Percentiles rank a stretch among this genome's conserved stretches.
Evolutionary conservation across 257 asterid species (phyloP).

Genomic region (Lycium ferocissimum): DNA sequence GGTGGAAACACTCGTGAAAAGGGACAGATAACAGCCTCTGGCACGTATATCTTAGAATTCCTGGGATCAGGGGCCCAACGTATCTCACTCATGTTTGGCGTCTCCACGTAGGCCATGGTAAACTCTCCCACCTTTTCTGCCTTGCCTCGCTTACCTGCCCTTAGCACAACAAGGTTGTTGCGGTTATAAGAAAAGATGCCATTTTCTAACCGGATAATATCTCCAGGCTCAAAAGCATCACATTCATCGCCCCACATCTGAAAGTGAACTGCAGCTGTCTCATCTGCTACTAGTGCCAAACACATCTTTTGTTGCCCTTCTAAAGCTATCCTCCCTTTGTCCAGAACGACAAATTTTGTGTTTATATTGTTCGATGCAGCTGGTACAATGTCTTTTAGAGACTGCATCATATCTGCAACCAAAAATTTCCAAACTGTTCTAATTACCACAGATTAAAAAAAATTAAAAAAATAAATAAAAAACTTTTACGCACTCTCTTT

Average conservation of each 20-base stretch:
- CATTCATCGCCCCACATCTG: constrained; percentile 84
- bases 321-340: constrained; percentile 53
- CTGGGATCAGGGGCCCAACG: constrained; percentile 57
- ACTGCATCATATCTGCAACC: constrained; percentile 41
- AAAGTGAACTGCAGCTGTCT: constrained; percentile 88
- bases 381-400: constrained; percentile 58
- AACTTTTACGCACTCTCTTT: not conserved
- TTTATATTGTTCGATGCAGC: constrained; percentile 68
- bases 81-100: constrained; percentile 75
- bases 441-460: not conserved
- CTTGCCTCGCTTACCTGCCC: constrained; percentile 82
- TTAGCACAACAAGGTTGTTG: constrained; percentile 46
- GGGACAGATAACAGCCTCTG: constrained; percentile 51
- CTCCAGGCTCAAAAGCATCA: constrained; percentile 64
- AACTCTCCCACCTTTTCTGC: constrained; percentile 70
- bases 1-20: constrained; percentile 57
- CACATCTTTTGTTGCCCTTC: constrained; percentile 55
- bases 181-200: constrained; percentile 75
- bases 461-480: too few relatives aligned
- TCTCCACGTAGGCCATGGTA: constrained; percentile 71
- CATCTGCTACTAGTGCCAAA: constrained; percentile 75
- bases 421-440: not conserved
- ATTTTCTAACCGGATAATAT: constrained; percentile 53
- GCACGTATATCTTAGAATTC: constrained; percentile 50
- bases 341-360: constrained; percentile 62